Evolutionary conservation across 805 yeast genomes (phyloP).

Genomic region (Yamadazyma sp.): DNA sequence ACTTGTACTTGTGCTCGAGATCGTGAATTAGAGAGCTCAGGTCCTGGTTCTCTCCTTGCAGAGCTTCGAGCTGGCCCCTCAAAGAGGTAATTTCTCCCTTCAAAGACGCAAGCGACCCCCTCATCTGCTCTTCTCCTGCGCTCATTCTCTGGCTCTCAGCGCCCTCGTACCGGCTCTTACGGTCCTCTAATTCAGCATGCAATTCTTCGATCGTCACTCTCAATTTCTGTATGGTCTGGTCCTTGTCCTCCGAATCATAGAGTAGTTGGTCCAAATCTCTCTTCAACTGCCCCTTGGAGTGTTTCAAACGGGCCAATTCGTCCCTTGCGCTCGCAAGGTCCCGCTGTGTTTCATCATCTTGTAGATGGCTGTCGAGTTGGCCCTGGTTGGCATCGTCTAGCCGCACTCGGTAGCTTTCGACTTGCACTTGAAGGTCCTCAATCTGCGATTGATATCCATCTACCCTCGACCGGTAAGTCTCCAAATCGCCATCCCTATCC

Average conservation of each 20-base stretch:
- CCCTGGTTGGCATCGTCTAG: not conserved
- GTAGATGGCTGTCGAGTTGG: not conserved
- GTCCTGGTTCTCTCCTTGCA: too few relatives aligned
- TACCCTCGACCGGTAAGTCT: not conserved
- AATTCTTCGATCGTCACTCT: constrained; percentile 19
- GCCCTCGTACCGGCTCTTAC: not conserved
- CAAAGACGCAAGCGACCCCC: not conserved
- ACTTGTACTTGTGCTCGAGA: constrained; percentile 12
- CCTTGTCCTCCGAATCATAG: constrained; percentile 9
- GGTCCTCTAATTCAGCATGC: constrained; percentile 1
- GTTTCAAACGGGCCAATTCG: constrained; percentile 12
- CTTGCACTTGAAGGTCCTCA: not conserved
- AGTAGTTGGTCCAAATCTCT: constrained; percentile 7
- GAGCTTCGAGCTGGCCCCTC: too few relatives aligned
- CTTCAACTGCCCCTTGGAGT: constrained; percentile 4
- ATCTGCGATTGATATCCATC: not conserved
- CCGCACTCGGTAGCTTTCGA: not conserved
- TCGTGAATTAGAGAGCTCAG: constrained; percentile 3
- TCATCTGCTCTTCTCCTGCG: not conserved
- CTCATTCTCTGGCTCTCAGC: not conserved
- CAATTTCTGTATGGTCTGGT: constrained; percentile 8
- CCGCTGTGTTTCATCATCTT: not conserved
- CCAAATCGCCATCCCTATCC: not conserved
- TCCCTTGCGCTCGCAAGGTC: constrained; percentile 1
- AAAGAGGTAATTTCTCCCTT: not conserved